These are phyloP conservation scores for Endotrypanum monterogeii DNA, from an alignment of 208 protist genomes.

Conservation along the genomic window DNA sequence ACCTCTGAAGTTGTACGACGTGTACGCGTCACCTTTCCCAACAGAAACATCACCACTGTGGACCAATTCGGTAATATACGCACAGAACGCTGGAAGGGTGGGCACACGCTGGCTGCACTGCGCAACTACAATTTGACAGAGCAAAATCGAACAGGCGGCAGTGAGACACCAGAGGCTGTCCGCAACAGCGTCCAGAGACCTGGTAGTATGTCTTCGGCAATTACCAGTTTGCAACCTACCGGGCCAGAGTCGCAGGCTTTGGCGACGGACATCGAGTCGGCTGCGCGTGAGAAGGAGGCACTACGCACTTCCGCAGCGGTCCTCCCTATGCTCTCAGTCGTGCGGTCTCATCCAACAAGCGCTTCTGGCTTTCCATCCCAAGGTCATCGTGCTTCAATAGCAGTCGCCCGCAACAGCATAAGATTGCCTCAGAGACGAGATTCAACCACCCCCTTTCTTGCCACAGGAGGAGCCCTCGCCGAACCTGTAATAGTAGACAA, in stretches of 20 bases:
- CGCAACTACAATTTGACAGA: conserved; percentile 47
- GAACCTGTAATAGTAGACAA: conserved; percentile 13
- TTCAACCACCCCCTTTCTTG: background rate
- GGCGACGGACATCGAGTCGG: conserved; percentile 63
- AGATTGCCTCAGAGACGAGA: background rate
- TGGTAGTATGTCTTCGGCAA: background rate
- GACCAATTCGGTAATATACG: conserved; percentile 87
- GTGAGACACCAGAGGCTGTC: background rate
- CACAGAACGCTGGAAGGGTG: conserved; percentile 83
- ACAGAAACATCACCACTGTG: conserved; percentile 75
- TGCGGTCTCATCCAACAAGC: background rate
- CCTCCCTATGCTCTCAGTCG: background rate
- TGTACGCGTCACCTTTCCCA: conserved; percentile 78
- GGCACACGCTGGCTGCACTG: conserved; percentile 79
- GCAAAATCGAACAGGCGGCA: conserved; percentile 10
- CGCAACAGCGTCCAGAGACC: background rate
- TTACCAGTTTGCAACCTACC: conserved; percentile 12
- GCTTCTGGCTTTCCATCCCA: background rate
- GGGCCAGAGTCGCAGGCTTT: conserved; percentile 47
- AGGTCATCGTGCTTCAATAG: background rate
- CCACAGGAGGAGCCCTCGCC: background rate
- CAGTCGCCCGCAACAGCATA: background rate
- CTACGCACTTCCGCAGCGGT: background rate
- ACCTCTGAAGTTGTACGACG: conserved; percentile 63
- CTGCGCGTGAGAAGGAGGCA: conserved; percentile 15